These are phyloP conservation scores for Boletus subparvulus DNA, from an alignment of 768 basidiomycete genomes.

Conservation along the genomic window DNA sequence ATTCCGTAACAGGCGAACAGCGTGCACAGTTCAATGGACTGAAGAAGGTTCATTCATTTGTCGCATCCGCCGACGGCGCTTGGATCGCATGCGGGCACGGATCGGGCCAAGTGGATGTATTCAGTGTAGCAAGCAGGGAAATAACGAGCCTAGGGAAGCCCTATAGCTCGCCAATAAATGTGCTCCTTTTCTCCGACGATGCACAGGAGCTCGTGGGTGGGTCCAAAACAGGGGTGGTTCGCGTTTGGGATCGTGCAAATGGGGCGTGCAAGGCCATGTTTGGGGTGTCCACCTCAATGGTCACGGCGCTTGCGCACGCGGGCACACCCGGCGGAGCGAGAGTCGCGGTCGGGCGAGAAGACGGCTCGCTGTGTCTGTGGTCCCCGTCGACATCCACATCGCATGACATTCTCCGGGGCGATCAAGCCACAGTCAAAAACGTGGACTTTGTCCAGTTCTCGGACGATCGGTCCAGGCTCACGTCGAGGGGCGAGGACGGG, in stretches of 20 bases:
- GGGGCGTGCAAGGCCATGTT: constrained; percentile 13
- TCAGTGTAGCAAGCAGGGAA: background rate
- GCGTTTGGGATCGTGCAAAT: constrained; percentile 19
- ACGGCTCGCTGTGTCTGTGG: constrained; percentile 21
- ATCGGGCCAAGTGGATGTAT: constrained; percentile 1
- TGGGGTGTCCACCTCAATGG: background rate
- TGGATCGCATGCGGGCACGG: constrained; percentile 12
- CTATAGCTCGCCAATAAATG: background rate
- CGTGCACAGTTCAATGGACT: constrained; percentile 6
- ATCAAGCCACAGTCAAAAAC: constrained; percentile 5
- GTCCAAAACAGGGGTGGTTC: constrained; percentile 12
- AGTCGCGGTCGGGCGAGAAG: constrained; percentile 18
- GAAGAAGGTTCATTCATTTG: constrained; percentile 4
- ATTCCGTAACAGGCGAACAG: constrained; percentile 9
- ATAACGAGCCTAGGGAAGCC: background rate
- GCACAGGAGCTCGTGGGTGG: constrained; percentile 19
- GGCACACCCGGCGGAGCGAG: background rate
- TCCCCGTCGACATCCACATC: constrained; percentile 12
- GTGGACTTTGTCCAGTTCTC: constrained; percentile 12
- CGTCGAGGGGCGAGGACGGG: constrained; percentile 13
- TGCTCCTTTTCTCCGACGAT: constrained; percentile 19
- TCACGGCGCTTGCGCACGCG: constrained; percentile 19
- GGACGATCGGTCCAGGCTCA: constrained; percentile 4
- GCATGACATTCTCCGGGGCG: constrained; percentile 3
- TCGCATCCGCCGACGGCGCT: constrained; percentile 2